Percentiles rank a stretch among this genome's conserved stretches.
These are phyloP conservation scores for Cladobotryum protrusum DNA, from an alignment of 2,329 filamentous ascomycete species.

Conservation along the genomic window DNA sequence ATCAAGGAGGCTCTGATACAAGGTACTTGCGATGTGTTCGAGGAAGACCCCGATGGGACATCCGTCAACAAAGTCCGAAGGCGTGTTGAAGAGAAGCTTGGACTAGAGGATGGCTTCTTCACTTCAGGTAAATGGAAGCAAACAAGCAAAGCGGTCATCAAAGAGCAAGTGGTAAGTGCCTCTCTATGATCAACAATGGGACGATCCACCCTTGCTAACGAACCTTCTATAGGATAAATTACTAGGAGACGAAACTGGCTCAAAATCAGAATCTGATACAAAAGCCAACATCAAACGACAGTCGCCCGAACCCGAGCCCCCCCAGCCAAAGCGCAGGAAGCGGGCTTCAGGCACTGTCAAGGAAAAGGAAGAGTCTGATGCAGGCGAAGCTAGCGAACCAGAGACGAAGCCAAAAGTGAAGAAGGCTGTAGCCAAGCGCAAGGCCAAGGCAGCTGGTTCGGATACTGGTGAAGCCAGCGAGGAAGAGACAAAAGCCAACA, in stretches of 20 bases:
- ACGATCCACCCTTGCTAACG: not conserved
- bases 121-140: slow-evolving; percentile 47
- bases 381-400: not conserved
- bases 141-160: slow-evolving; percentile 53
- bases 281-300: slow-evolving; percentile 28
- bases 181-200: not conserved
- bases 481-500: not conserved
- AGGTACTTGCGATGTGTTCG: slow-evolving; percentile 42
- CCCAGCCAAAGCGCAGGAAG: slow-evolving; percentile 34
- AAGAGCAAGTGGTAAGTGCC: slow-evolving; percentile 45
- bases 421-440: slow-evolving; percentile 11
- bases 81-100: slow-evolving; percentile 42
- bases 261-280: slow-evolving; percentile 20
- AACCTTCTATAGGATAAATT: slow-evolving; percentile 28
- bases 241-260: slow-evolving; percentile 26
- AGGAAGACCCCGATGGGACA: slow-evolving; percentile 38
- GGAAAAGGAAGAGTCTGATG: slow-evolving; percentile 23
- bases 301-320: slow-evolving; percentile 28
- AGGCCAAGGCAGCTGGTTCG: slow-evolving; percentile 6
- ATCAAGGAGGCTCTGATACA: slow-evolving; percentile 42
- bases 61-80: slow-evolving; percentile 54
- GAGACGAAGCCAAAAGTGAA: slow-evolving; percentile 10
- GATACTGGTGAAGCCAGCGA: not conserved
- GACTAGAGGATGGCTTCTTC: slow-evolving; percentile 47
- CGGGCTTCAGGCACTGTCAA: slow-evolving; percentile 25